Evolutionary conservation across 2,329 filamentous ascomycete species (phyloP).

Genomic region (Sporothrix brunneoviolacea): DNA sequence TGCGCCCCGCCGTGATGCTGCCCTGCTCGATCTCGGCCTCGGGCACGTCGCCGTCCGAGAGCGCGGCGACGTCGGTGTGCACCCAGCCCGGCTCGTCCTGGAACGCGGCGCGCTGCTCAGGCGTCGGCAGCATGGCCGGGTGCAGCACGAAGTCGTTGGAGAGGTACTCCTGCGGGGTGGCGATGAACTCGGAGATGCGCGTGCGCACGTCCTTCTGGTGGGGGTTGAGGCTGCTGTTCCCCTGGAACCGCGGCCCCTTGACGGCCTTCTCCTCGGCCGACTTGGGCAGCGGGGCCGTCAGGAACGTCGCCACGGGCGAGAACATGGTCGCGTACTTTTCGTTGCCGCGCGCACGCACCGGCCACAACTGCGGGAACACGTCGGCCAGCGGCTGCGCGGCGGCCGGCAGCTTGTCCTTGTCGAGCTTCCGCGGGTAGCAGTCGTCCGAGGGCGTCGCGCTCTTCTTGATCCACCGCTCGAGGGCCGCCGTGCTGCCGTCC

Average conservation of each 20-base stretch:
- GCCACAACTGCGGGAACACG: conserved; percentile 86
- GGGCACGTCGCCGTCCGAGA: conserved; percentile 62
- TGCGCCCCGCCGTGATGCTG: conserved; percentile 74
- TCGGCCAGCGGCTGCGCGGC: conserved; percentile 62
- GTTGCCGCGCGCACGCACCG: conserved; percentile 80
- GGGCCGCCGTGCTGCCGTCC: conserved; percentile 23
- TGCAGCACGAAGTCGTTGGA: conserved; percentile 84
- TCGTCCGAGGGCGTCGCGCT: conserved; percentile 40
- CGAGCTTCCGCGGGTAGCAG: conserved; percentile 51
- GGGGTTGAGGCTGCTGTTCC: conserved; percentile 51
- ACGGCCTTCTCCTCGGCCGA: conserved; percentile 46
- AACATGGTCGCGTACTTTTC: conserved; percentile 70
- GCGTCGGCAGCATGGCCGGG: conserved; percentile 59
- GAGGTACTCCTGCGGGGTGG: conserved; percentile 63
- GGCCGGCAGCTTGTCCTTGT: conserved; percentile 43
- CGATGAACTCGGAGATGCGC: conserved; percentile 73
- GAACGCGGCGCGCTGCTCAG: conserved; percentile 47
- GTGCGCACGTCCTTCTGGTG: conserved; percentile 74
- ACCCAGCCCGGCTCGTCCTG: conserved; percentile 69
- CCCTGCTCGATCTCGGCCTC: conserved; percentile 69
- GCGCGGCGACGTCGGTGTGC: conserved; percentile 60
- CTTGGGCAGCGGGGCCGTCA: conserved; percentile 67
- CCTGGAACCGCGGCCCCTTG: conserved; percentile 37
- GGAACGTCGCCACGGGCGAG: conserved; percentile 79
- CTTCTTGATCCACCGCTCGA: conserved; percentile 29